Percentiles rank a stretch among this genome's conserved stretches.
Conservation (phyloP, 208 protist species). For the Kentomonas sorsogonicus region DNA sequence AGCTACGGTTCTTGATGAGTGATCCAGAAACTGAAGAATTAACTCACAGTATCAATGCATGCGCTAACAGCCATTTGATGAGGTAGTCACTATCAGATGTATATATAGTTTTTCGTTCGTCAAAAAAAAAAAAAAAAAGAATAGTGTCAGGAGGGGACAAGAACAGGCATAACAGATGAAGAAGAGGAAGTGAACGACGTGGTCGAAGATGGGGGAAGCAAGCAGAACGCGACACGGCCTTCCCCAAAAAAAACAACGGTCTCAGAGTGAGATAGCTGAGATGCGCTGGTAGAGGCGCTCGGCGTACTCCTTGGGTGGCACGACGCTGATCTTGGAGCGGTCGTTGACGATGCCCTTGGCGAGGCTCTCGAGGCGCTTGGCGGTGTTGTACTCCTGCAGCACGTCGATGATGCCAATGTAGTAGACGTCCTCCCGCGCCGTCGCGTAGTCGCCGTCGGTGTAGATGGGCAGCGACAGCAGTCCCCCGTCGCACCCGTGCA, state of each 20-base stretch:
- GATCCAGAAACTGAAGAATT: too few species aligned
- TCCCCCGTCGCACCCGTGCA: constrained; percentile 77
- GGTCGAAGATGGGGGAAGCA: not conserved
- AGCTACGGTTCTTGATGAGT: too few species aligned
- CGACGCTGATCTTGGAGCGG: constrained; percentile 70
- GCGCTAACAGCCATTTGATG: too few species aligned
- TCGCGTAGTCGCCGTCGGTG: constrained; percentile 52
- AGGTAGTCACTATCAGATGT: too few species aligned
- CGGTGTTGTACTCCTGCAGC: constrained; percentile 84
- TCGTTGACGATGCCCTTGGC: constrained; percentile 80
- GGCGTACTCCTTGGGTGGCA: constrained; percentile 78
- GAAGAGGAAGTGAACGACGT: constrained; percentile 19
- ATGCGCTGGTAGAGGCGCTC: constrained; percentile 73
- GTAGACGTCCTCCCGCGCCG: constrained; percentile 82
- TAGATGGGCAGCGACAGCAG: constrained; percentile 78
- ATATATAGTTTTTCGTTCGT: not conserved
- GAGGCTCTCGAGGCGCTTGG: constrained; percentile 82
- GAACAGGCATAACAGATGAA: constrained; percentile 4
- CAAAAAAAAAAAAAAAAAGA: not conserved
- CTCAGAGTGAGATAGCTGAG: constrained; percentile 74
- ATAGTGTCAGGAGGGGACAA: constrained; percentile 4
- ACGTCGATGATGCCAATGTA: constrained; percentile 93
- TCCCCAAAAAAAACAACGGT: too few species aligned
- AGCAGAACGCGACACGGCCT: too few species aligned
- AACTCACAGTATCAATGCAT: too few species aligned